Conservation (phyloP, 176 grass and related monocot genomes). For the Secale cereale region DNA sequence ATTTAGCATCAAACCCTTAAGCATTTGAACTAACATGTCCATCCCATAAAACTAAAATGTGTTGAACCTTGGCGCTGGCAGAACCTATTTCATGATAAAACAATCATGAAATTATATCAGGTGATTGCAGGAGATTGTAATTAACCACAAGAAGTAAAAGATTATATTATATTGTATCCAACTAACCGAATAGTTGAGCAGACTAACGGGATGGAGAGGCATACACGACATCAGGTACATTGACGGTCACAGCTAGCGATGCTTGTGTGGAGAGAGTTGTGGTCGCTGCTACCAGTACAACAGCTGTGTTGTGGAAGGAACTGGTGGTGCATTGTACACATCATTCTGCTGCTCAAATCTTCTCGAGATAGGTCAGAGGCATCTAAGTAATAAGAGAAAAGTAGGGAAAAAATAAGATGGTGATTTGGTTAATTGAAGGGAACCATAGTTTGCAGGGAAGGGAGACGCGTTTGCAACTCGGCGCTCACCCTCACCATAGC, state of each 20-base stretch:
- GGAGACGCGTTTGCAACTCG: neutral
- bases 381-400: too few relatives aligned
- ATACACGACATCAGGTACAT: neutral
- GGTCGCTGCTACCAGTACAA: neutral
- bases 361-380: too few relatives aligned
- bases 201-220: neutral
- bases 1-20: too few relatives aligned
- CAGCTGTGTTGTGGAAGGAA: neutral
- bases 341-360: neutral
- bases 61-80: neutral
- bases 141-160: neutral
- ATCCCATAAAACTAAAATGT: neutral
- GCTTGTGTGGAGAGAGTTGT: too few relatives aligned
- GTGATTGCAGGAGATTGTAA: neutral
- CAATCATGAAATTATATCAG: neutral
- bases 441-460: neutral
- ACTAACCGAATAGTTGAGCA: neutral
- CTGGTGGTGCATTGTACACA: neutral
- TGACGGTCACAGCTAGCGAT: neutral
- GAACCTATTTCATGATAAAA: neutral
- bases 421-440: neutral
- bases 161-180: neutral
- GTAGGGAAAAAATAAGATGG: too few relatives aligned
- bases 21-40: neutral
- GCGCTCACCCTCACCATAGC: neutral